These are phyloP conservation scores for Oryza rufipogon DNA, from an alignment of 176 grass and related monocot species.

Conservation along the genomic window DNA sequence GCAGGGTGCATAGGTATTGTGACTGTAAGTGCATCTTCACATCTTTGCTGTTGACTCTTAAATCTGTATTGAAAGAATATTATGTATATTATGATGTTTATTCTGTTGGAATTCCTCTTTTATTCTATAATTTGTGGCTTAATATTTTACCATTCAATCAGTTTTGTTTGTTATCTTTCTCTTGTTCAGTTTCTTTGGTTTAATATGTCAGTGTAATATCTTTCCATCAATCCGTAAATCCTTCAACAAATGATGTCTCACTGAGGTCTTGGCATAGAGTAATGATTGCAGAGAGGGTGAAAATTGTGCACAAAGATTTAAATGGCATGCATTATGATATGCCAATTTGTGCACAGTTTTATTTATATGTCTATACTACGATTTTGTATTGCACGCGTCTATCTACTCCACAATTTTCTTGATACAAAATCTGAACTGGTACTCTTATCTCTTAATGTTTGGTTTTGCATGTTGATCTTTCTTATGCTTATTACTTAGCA, in stretches of 20 bases:
- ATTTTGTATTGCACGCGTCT: neutral
- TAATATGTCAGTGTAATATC: neutral
- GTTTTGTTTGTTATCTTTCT: neutral
- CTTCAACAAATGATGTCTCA: neutral
- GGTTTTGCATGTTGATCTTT: neutral
- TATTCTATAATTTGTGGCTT: neutral
- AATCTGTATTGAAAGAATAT: constrained; percentile 3
- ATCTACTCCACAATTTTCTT: neutral
- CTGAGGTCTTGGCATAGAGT: neutral
- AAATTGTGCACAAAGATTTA: neutral
- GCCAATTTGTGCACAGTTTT: too few species aligned
- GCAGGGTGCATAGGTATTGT: constrained; percentile 44
- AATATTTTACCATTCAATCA: neutral
- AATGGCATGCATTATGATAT: neutral
- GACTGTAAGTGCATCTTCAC: constrained; percentile 52
- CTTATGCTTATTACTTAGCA: neutral
- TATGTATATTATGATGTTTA: constrained; percentile 30
- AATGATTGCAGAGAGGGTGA: neutral
- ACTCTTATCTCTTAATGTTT: neutral
- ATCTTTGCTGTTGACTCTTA: constrained; percentile 31
- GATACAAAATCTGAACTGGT: neutral
- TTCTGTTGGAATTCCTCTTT: neutral
- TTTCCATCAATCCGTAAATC: neutral
- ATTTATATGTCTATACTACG: neutral
- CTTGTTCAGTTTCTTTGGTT: neutral